A percentile compares a stretch with the other conserved stretches of the same genome.
These are phyloP conservation scores for Trichophyton mentagrophytes DNA, from an alignment of 2,329 filamentous ascomycete genomes.

Conservation along the genomic window DNA sequence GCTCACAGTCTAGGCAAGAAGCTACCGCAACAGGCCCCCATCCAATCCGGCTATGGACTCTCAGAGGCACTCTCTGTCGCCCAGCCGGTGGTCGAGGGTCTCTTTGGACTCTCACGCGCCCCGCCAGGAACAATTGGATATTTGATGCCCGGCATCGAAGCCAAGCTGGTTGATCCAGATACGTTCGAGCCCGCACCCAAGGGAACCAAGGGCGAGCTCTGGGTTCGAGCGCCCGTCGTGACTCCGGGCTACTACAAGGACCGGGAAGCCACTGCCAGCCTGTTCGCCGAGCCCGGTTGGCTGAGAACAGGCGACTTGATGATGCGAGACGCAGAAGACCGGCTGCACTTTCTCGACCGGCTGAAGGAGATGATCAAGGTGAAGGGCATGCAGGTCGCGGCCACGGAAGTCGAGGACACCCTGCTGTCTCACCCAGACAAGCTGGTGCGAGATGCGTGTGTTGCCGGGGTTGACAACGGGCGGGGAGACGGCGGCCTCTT, in stretches of 20 bases:
- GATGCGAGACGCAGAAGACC: conserved; percentile 9
- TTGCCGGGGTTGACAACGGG: conserved; percentile 11
- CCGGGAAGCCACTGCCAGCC: conserved; percentile 26
- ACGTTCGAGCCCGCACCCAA: conserved; percentile 24
- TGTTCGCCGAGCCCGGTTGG: conserved; percentile 31
- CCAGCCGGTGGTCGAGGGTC: conserved; percentile 7
- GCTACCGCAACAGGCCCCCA: conserved; percentile 6
- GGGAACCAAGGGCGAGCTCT: conserved; percentile 33
- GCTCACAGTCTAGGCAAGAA: conserved; percentile 8
- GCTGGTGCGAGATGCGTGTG: conserved; percentile 10
- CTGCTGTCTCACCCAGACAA: conserved; percentile 42
- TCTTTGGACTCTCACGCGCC: conserved; percentile 9
- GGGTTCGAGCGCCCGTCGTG: conserved; percentile 35
- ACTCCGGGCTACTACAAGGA: conserved; percentile 33
- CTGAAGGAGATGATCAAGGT: conserved; percentile 60
- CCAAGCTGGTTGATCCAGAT: conserved; percentile 29
- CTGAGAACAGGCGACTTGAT: conserved; percentile 34
- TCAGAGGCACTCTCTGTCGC: conserved; percentile 10
- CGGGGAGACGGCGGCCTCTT: conserved; percentile 10
- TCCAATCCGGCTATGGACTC: conserved; percentile 9
- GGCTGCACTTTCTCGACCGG: conserved; percentile 46
- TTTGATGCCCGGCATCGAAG: conserved; percentile 30
- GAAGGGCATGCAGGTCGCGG: conserved; percentile 47
- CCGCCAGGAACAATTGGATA: conserved; percentile 24
- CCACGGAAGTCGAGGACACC: conserved; percentile 51